A percentile compares a stretch with the other conserved stretches of the same genome.
Conservation (phyloP, 139 green algal species). For the Chlorella vulgaris region DNA sequence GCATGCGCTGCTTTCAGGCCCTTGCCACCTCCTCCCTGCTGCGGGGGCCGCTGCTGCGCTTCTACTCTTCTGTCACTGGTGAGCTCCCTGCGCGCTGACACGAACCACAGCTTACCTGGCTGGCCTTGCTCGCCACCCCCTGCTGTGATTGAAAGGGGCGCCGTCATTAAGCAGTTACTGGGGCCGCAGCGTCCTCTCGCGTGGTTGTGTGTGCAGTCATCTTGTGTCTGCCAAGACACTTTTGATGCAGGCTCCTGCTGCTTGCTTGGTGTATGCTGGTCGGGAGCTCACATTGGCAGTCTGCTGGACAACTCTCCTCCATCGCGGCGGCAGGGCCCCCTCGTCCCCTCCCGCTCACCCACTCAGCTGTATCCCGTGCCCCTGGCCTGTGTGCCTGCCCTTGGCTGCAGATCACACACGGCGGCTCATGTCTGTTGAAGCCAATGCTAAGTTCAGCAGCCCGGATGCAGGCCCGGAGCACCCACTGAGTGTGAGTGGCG, state of each 20-base stretch:
- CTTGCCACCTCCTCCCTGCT: constrained; percentile 38
- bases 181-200: no score
- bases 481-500: constrained; percentile 27
- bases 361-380: not conserved
- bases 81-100: not conserved
- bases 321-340: no score
- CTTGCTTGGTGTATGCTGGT: no score
- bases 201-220: no score
- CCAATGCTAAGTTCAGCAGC: constrained; percentile 84
- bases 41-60: constrained; percentile 61
- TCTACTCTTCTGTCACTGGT: constrained; percentile 52
- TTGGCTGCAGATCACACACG: constrained; percentile 77
- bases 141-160: no score
- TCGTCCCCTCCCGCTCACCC: not conserved
- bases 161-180: no score
- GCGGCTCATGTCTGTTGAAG: constrained; percentile 73
- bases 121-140: no score
- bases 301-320: no score
- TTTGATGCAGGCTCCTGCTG: no score
- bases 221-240: no score
- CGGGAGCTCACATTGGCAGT: no score
- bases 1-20: constrained; percentile 46
- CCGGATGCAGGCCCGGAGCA: constrained; percentile 34
- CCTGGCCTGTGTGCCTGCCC: not conserved
- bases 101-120: no score